Evolutionary conservation across 2,329 filamentous ascomycete genomes (phyloP), one percentile per base, ranked within the genome.

Genomic region (Huntiella decipiens): DNA sequence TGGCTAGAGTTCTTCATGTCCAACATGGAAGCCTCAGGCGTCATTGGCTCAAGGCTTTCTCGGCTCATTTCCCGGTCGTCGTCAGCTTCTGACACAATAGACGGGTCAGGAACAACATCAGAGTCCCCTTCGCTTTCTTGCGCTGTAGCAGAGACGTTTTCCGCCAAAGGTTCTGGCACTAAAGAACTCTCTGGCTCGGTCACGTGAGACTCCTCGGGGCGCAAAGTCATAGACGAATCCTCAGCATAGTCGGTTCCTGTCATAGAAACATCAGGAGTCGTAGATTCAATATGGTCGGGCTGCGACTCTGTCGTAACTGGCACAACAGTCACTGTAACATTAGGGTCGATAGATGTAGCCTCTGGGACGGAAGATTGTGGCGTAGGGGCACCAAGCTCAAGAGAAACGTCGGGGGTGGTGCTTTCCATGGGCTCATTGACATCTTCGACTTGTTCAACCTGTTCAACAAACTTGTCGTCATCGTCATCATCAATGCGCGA

Each of bases 51-150:
- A 5, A 50, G 37, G 15, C 44, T 46, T 16, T 50, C 44, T 7
- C 44, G 44, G 44, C 44, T 46, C 16, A 46, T 36, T 4, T 50
- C 48, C 11, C 17, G 40, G 16, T 49, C 47, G 13, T 50, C 48
- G 36, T 50, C 48, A 15, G 48, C 48, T 16, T 50, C 44, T 22
- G 48, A 50, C 7, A 50, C 48, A 46, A 50, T 50, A 13, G 48
- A 50, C 15, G 44, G 44, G n/a, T 50, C 48, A 11, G 48, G 44
- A n/a, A 50, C 48, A 44, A 44, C 36, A 19, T 50, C 48, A 8
- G 44, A 11, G 11, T 49, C 47, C 22, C 19, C 19, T 28, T 46
- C 44, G 11, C n/a, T 11, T n/a, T 47, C 45, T 13, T 19, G 32
- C 8, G 41, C 39, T 32, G n/a, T 5, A 4, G 4, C 10, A 31